A percentile compares a stretch with the other conserved stretches of the same genome.
These are phyloP conservation scores for Starmerella vaccinii DNA, from an alignment of 805 yeast species.

Conservation along the genomic window DNA sequence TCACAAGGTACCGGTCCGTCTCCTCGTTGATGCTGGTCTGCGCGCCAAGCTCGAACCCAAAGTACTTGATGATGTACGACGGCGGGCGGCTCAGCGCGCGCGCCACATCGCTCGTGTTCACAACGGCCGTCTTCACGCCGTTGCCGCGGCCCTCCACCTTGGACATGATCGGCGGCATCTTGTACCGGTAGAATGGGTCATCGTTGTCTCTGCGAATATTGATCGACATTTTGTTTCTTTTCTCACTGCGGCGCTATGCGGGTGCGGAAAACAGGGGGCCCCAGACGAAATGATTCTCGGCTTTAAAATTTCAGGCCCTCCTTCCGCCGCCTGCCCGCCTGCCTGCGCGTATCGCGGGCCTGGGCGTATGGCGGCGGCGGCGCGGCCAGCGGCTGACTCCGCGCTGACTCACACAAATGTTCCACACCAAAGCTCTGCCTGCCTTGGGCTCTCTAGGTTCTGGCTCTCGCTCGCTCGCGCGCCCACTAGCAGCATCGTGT, in stretches of 20 bases:
- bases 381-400: too few species aligned
- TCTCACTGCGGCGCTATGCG: too few species aligned
- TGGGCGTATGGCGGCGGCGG: too few species aligned
- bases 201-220: conserved; percentile 94
- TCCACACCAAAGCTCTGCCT: too few species aligned
- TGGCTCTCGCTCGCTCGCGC: too few species aligned
- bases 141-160: conserved; percentile 98
- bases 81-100: conserved; percentile 92
- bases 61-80: conserved; percentile 80
- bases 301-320: neutral
- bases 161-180: conserved; percentile 96
- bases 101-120: conserved; percentile 85
- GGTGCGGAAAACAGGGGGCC: neutral
- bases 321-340: too few species aligned
- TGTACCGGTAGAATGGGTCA: conserved; percentile 98
- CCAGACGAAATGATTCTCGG: too few species aligned
- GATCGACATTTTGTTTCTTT: conserved; percentile 33
- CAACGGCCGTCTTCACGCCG: conserved; percentile 93
- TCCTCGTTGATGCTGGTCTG: conserved; percentile 75
- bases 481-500: too few species aligned
- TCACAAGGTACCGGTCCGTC: conserved; percentile 79
- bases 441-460: too few species aligned
- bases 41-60: conserved; percentile 96
- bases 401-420: too few species aligned
- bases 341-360: neutral